Evolutionary conservation across 2,329 filamentous ascomycete genomes (phyloP).

Genomic region (Leptographium lundbergii): DNA sequence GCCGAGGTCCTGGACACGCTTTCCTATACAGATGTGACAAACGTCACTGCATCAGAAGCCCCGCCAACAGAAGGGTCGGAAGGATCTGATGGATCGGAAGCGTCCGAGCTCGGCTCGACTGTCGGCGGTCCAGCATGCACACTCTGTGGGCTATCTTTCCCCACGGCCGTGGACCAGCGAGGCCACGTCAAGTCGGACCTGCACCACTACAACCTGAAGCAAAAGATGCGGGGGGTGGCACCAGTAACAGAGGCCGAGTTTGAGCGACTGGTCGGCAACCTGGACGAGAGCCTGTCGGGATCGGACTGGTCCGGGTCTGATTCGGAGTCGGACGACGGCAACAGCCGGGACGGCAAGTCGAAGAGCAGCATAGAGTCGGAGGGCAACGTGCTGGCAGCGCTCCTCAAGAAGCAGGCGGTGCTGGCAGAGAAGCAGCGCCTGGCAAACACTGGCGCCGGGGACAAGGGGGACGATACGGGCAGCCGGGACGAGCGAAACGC

Average conservation of each 20-base stretch:
- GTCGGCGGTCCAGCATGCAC: slow-evolving; percentile 63
- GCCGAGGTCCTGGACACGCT: slow-evolving; percentile 58
- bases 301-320: slow-evolving; percentile 67
- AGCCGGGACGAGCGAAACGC: slow-evolving; percentile 12
- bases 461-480: slow-evolving; percentile 35
- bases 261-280: slow-evolving; percentile 67
- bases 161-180: slow-evolving; percentile 66
- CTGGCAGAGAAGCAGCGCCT: slow-evolving; percentile 37
- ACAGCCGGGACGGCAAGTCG: neutral
- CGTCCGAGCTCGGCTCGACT: neutral
- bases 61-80: neutral
- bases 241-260: slow-evolving; percentile 74
- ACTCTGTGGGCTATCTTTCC: slow-evolving; percentile 63
- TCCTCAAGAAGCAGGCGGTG: slow-evolving; percentile 74
- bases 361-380: slow-evolving; percentile 1
- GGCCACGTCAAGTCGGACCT: slow-evolving; percentile 81
- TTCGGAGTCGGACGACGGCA: slow-evolving; percentile 27
- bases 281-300: slow-evolving; percentile 88
- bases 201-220: slow-evolving; percentile 89
- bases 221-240: slow-evolving; percentile 63
- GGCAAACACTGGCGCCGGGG: slow-evolving; percentile 26
- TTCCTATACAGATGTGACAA: slow-evolving; percentile 38
- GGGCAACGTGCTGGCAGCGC: slow-evolving; percentile 54
- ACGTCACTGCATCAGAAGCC: slow-evolving; percentile 3
- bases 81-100: neutral